Percentiles rank a stretch among this genome's conserved stretches.
phyloP scores from a whole-genome alignment of 345 rosid species.

The Arabidopsis arenosa region DNA sequence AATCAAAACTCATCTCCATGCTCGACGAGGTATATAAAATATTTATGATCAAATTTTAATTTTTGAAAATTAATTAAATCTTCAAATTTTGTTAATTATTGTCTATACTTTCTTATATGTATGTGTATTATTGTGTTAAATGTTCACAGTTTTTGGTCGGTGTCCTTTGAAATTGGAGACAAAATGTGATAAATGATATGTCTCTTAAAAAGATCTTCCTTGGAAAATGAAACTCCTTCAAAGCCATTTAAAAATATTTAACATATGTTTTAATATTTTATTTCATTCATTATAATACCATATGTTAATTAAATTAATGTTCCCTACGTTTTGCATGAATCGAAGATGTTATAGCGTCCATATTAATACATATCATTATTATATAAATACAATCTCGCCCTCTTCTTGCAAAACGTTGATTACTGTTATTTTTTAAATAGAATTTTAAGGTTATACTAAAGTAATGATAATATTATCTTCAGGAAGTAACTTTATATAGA shows the following conservation, averaged over 20 bases:
- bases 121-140: constrained; percentile 11
- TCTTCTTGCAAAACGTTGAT: background rate
- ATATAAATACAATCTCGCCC: background rate
- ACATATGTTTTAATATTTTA: constrained; percentile 15
- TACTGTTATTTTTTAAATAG: background rate
- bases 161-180: constrained; percentile 38
- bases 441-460: constrained; percentile 16
- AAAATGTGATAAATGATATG: constrained; percentile 42
- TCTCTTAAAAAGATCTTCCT: constrained; percentile 44
- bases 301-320: constrained; percentile 11
- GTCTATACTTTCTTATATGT: background rate
- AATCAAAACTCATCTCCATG: constrained; percentile 79
- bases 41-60: background rate
- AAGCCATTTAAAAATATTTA: constrained; percentile 20
- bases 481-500: constrained; percentile 35
- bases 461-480: constrained; percentile 20
- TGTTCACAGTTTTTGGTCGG: constrained; percentile 43
- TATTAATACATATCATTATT: background rate
- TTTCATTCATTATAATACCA: constrained; percentile 15
- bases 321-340: constrained; percentile 35
- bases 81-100: background rate
- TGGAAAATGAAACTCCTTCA: constrained; percentile 47
- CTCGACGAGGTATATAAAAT: constrained; percentile 75
- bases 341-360: constrained; percentile 15
- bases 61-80: background rate